These are phyloP conservation scores for Juncus inflexus DNA, from an alignment of 176 grass and related monocot genomes.

Conservation along the genomic window DNA sequence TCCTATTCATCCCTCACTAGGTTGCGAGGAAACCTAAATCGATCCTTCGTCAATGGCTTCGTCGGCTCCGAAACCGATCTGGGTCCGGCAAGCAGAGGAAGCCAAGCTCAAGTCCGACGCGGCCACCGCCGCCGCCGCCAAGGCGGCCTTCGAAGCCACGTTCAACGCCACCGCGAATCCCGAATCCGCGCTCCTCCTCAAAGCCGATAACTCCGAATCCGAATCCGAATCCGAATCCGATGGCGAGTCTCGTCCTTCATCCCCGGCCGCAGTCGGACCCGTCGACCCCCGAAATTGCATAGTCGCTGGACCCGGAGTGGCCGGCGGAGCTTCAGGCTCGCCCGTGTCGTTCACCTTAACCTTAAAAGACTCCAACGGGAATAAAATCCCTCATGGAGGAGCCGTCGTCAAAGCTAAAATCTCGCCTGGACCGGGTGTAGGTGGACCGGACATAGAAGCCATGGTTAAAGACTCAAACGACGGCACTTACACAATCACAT, in stretches of 20 bases:
- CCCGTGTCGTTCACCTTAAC: constrained; percentile 56
- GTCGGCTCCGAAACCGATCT: constrained; percentile 63
- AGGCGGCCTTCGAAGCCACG: constrained; percentile 94
- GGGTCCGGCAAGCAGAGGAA: constrained; percentile 93
- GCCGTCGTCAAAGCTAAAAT: constrained; percentile 49
- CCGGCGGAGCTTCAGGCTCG: constrained; percentile 47
- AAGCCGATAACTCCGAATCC: constrained; percentile 16
- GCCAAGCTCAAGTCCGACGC: constrained; percentile 94
- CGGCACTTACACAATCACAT: constrained; percentile 71
- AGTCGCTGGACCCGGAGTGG: constrained; percentile 58
- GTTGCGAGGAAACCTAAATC: constrained; percentile 26
- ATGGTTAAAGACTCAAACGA: constrained; percentile 74
- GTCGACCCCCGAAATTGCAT: constrained; percentile 63
- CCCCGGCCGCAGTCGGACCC: constrained; percentile 39
- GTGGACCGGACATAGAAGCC: constrained; percentile 54
- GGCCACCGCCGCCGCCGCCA: constrained; percentile 69
- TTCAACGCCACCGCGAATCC: constrained; percentile 53
- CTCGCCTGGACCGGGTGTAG: constrained; percentile 53
- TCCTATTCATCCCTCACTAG: not conserved
- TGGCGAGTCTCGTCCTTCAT: constrained; percentile 9
- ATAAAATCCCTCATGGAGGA: constrained; percentile 46
- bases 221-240: constrained; percentile 29
- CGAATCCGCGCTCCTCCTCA: not conserved
- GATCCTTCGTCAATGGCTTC: constrained; percentile 6
- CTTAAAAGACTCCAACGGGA: constrained; percentile 57